Evolutionary conservation across 257 asterid genomes (phyloP).

Genomic region (Coffea canephora): DNA sequence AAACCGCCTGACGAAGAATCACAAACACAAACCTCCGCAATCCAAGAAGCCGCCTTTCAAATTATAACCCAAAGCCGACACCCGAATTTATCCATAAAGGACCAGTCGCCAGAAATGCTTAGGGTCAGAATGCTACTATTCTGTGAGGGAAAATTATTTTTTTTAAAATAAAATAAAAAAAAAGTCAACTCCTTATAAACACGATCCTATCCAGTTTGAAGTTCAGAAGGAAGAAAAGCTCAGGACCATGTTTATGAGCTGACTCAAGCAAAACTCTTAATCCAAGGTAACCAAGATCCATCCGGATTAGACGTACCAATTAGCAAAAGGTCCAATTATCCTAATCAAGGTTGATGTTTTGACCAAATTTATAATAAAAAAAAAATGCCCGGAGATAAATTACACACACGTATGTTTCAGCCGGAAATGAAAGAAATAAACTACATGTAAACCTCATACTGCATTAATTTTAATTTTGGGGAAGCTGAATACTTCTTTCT

Average conservation of each 20-base stretch:
- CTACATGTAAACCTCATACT: neutral
- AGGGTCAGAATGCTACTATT: too few species aligned
- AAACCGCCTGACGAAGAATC: neutral
- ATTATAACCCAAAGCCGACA: neutral
- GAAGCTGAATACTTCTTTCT: conserved; percentile 31
- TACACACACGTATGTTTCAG: neutral
- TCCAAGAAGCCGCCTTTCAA: neutral
- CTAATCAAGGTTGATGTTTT: neutral
- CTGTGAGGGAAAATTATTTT: too few species aligned
- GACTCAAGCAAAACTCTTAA: neutral
- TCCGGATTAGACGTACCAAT: neutral
- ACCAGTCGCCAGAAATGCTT: too few species aligned
- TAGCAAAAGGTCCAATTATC: too few species aligned
- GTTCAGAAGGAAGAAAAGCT: neutral
- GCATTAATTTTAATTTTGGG: conserved; percentile 4
- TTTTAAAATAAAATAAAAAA: too few species aligned
- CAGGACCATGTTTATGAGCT: neutral
- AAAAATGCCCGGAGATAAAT: neutral
- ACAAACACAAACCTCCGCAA: neutral
- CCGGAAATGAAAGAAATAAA: neutral
- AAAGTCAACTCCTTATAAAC: neutral
- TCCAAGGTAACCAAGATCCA: neutral
- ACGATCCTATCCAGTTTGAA: neutral
- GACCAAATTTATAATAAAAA: neutral
- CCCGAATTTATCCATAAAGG: neutral